Conservation (phyloP, 805 yeast genomes). For the Saccharomycopsis oosterbeekiorum region DNA sequence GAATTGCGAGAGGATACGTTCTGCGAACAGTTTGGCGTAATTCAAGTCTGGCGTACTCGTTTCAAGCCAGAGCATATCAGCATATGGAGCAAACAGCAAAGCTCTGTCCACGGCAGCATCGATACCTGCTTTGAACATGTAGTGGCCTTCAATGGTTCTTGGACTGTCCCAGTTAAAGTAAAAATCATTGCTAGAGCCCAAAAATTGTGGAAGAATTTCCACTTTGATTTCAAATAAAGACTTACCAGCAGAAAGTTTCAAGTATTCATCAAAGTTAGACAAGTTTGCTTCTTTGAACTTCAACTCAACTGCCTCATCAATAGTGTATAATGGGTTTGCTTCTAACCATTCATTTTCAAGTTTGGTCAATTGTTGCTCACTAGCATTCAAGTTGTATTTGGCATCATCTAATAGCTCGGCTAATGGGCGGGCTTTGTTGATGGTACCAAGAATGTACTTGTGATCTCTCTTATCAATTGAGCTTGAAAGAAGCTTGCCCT, state of each 20-base stretch:
- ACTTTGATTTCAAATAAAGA: slow-evolving; percentile 18
- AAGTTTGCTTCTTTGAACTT: slow-evolving; percentile 24
- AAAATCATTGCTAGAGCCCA: slow-evolving; percentile 22
- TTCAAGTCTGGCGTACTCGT: slow-evolving; percentile 47
- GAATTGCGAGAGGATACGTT: slow-evolving; percentile 33
- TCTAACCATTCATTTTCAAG: slow-evolving; percentile 41
- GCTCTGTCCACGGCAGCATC: slow-evolving; percentile 47
- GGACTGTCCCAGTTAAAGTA: slow-evolving; percentile 53
- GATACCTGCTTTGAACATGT: slow-evolving; percentile 38
- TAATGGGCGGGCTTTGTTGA: slow-evolving; percentile 32
- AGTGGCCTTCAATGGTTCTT: slow-evolving; percentile 48
- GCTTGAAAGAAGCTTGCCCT: slow-evolving; percentile 41
- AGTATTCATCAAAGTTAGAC: slow-evolving; percentile 23
- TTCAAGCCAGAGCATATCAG: slow-evolving; percentile 54
- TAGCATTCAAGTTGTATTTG: slow-evolving; percentile 28
- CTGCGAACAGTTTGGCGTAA: slow-evolving; percentile 40
- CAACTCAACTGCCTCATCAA: slow-evolving; percentile 38
- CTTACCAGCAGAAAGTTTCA: slow-evolving; percentile 20
- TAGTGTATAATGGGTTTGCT: slow-evolving; percentile 33
- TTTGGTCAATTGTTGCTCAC: slow-evolving; percentile 27
- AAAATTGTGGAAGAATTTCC: slow-evolving; percentile 5
- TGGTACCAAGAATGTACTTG: slow-evolving; percentile 42
- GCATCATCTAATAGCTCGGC: slow-evolving; percentile 36
- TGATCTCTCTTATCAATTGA: slow-evolving; percentile 50
- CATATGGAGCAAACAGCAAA: slow-evolving; percentile 44